Percentiles rank a stretch among this genome's conserved stretches.
Conservation (phyloP, 495 filamentous ascomycete species). For the Hyphodiscus hymeniophilus region DNA sequence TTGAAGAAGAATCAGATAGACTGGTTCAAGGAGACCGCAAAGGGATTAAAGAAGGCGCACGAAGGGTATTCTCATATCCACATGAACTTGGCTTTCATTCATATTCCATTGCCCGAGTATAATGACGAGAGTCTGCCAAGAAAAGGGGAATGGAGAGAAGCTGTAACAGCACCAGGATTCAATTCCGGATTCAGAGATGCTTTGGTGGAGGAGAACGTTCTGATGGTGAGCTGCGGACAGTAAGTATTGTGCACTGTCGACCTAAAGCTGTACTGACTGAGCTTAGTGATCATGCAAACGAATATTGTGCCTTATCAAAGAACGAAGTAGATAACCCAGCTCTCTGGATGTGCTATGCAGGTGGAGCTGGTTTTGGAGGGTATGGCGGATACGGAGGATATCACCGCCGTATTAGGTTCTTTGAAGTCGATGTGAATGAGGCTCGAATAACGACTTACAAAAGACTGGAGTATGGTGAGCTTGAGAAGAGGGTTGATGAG, state of each 20-base stretch:
- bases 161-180: constrained; percentile 74
- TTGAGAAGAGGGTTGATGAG: constrained; percentile 65
- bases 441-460: constrained; percentile 87
- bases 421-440: constrained; percentile 86
- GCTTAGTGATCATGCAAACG: constrained; percentile 82
- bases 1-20: constrained; percentile 86
- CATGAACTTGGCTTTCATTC: constrained; percentile 94
- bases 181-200: constrained; percentile 87
- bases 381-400: constrained; percentile 88
- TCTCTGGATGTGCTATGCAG: constrained; percentile 99
- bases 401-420: constrained; percentile 75
- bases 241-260: constrained; percentile 34
- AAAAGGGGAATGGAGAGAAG: constrained; percentile 64
- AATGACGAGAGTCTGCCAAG: constrained; percentile 37
- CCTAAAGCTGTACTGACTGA: constrained; percentile 7
- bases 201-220: constrained; percentile 71
- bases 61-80: constrained; percentile 82
- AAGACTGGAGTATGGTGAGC: constrained; percentile 74
- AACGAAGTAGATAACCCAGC: constrained; percentile 46
- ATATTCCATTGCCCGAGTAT: constrained; percentile 93
- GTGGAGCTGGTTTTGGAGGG: constrained; percentile 81
- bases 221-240: constrained; percentile 88
- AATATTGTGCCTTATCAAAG: constrained; percentile 75
- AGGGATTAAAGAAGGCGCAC: constrained; percentile 58
- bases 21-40: constrained; percentile 79